phyloP scores from a whole-genome alignment of 495 filamentous ascomycete species.

The Talaromyces proteolyticus region DNA sequence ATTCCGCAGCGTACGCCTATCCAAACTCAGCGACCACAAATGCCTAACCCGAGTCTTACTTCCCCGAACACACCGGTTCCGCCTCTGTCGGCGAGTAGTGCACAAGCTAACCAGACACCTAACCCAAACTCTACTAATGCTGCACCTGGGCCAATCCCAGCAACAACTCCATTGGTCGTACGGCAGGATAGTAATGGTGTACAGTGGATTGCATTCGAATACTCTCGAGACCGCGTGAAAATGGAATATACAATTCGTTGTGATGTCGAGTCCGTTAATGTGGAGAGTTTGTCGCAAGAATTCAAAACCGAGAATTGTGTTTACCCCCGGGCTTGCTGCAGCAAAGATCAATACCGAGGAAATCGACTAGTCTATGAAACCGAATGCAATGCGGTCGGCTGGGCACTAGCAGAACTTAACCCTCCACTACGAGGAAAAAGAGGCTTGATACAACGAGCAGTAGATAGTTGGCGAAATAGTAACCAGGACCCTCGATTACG shows the following conservation, averaged over 20 bases:
- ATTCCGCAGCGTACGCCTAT: constrained; percentile 32
- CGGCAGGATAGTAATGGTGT: constrained; percentile 94
- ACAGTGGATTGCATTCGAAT: constrained; percentile 99
- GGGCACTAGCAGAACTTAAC: constrained; percentile 92
- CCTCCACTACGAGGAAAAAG: constrained; percentile 85
- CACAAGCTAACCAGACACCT: constrained; percentile 33
- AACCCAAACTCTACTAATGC: constrained; percentile 75
- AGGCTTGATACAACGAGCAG: constrained; percentile 91
- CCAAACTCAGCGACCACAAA: constrained; percentile 26
- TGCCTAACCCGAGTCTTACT: constrained; percentile 28
- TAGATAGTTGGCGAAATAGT: constrained; percentile 98
- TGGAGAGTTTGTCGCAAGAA: constrained; percentile 73
- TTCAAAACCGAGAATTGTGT: constrained; percentile 99
- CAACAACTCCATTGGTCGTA: constrained; percentile 91
- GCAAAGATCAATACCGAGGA: constrained; percentile 91
- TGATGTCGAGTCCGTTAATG: constrained; percentile 93
- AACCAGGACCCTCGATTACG: constrained; percentile 90
- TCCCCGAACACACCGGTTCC: constrained; percentile 40
- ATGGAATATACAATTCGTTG: constrained; percentile 99
- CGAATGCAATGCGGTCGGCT: constrained; percentile 96
- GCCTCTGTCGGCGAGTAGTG: constrained; percentile 47
- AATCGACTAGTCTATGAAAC: constrained; percentile 95
- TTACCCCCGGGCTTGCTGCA: constrained; percentile 90
- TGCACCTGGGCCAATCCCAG: constrained; percentile 97
- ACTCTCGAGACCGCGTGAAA: constrained; percentile 95